Conservation (phyloP, 306 rosid genomes). For the Dryas octopetala region DNA sequence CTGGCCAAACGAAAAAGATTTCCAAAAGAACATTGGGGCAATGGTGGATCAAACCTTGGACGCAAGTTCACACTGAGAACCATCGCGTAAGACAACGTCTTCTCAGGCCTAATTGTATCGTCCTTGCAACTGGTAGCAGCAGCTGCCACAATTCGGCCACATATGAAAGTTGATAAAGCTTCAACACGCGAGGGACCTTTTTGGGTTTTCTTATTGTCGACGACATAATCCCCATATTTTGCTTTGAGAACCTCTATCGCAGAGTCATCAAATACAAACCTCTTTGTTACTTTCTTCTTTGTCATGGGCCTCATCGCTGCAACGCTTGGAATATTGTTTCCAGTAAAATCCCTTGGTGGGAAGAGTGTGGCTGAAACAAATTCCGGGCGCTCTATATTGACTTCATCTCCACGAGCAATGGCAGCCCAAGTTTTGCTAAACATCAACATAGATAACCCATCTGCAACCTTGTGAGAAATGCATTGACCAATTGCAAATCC, state of each 20-base stretch:
- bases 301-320: background rate
- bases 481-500: constrained; percentile 26
- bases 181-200: constrained; percentile 8
- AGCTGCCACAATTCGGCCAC: background rate
- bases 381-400: constrained; percentile 13
- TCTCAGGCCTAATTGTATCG: too few species aligned
- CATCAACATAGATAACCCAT: constrained; percentile 13
- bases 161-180: constrained; percentile 9
- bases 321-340: background rate
- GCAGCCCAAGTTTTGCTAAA: constrained; percentile 28
- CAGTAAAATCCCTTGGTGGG: constrained; percentile 27
- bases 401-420: constrained; percentile 7
- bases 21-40: background rate
- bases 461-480: constrained; percentile 27
- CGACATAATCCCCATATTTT: background rate
- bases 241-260: constrained; percentile 1
- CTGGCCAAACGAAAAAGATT: background rate
- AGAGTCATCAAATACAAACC: constrained; percentile 12
- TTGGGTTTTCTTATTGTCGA: background rate
- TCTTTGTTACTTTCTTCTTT: constrained; percentile 11
- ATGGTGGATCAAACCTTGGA: background rate
- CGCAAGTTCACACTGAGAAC: constrained; percentile 1
- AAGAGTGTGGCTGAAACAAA: constrained; percentile 38
- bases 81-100: background rate
- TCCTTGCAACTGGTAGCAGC: background rate